Conservation (phyloP, 192 early-diverging fungal genomes). For the Kickxella alabastrina region DNA sequence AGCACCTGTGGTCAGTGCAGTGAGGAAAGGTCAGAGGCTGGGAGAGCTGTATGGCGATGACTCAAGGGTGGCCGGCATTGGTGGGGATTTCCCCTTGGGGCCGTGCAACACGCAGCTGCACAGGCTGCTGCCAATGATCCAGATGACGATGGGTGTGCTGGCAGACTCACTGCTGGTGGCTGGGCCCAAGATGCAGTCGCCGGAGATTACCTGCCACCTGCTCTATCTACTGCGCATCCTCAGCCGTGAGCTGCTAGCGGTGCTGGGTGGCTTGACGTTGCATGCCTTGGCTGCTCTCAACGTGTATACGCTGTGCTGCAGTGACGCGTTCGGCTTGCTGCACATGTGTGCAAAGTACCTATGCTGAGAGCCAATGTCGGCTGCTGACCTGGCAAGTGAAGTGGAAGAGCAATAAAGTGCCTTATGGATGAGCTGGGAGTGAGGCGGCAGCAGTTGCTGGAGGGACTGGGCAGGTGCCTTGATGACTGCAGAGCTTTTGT, state of each 20-base stretch:
- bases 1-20: too few species aligned
- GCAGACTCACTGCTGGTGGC: constrained; percentile 21
- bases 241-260: background rate
- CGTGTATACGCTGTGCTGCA: background rate
- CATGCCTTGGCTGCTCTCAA: background rate
- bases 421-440: too few species aligned
- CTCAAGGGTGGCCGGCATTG: too few species aligned
- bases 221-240: background rate
- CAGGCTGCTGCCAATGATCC: constrained; percentile 17
- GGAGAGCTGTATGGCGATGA: too few species aligned
- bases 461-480: too few species aligned
- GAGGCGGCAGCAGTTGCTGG: too few species aligned
- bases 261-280: background rate
- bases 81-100: constrained; percentile 1
- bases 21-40: too few species aligned
- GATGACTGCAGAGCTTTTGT: too few species aligned
- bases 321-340: background rate
- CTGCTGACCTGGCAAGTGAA: too few species aligned
- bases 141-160: constrained; percentile 7
- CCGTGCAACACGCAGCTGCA: constrained; percentile 16
- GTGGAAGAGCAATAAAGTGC: too few species aligned
- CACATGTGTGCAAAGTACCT: background rate
- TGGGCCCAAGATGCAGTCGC: constrained; percentile 24
- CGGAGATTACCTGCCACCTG: constrained; percentile 7
- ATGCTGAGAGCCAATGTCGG: too few species aligned